Conservation (phyloP, 331 rosid species). For the Acacia concinna region DNA sequence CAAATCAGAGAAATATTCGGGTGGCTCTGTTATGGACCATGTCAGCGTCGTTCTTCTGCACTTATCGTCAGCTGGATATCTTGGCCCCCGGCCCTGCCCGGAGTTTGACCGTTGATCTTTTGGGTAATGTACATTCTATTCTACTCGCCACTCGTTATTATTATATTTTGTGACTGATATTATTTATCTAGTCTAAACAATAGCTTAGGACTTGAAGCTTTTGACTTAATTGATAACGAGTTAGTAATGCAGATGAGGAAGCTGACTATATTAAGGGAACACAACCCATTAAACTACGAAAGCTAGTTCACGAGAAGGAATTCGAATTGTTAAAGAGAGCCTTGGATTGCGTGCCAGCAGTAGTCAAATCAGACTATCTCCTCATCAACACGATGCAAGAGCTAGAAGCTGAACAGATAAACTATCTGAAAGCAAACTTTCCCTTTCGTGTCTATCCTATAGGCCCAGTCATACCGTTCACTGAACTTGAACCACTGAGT, state of each 20-base stretch:
- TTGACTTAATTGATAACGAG: background rate
- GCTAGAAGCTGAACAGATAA: constrained; percentile 50
- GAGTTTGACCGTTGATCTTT: background rate
- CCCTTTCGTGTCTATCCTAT: constrained; percentile 48
- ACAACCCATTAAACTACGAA: constrained; percentile 36
- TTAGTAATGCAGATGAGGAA: constrained; percentile 15
- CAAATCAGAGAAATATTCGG: constrained; percentile 40
- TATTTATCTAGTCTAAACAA: background rate
- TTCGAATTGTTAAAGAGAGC: constrained; percentile 36
- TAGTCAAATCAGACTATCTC: constrained; percentile 50
- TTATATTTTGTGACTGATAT: background rate
- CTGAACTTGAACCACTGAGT: constrained; percentile 26
- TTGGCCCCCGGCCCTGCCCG: constrained; percentile 9
- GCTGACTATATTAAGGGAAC: constrained; percentile 42
- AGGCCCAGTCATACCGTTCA: constrained; percentile 61
- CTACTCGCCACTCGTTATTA: background rate
- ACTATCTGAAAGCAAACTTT: constrained; percentile 38
- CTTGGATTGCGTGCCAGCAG: constrained; percentile 44
- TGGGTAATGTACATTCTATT: constrained; percentile 30
- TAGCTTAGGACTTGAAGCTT: background rate
- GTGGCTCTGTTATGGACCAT: constrained; percentile 52
- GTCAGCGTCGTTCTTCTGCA: constrained; percentile 47
- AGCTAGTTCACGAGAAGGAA: constrained; percentile 38
- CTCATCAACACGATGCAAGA: constrained; percentile 53
- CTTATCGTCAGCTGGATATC: constrained; percentile 37